Conservation (phyloP, 2,329 filamentous ascomycete genomes). For the Atkinsonella texensis region DNA sequence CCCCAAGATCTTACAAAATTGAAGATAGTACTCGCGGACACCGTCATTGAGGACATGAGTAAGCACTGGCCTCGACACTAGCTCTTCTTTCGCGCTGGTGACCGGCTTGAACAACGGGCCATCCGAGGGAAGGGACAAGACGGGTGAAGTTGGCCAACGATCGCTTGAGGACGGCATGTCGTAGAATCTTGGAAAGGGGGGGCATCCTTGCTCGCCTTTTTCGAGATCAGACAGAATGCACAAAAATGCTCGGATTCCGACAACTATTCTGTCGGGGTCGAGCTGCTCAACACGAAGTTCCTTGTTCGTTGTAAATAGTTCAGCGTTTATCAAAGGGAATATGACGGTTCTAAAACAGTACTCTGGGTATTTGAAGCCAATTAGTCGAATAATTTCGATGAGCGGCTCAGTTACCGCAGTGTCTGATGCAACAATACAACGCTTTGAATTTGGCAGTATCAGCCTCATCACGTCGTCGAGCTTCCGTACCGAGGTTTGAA, state of each 20-base stretch:
- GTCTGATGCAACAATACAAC: conserved; percentile 72
- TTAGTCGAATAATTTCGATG: conserved; percentile 86
- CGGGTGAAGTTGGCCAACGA: conserved; percentile 37
- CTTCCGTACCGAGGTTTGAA: conserved; percentile 58
- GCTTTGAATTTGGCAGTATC: conserved; percentile 69
- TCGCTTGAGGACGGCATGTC: conserved; percentile 28
- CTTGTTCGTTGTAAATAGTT: conserved; percentile 64
- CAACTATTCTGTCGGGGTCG: conserved; percentile 93
- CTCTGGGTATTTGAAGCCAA: conserved; percentile 88
- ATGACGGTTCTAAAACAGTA: conserved; percentile 86
- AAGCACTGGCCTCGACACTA: conserved; percentile 53
- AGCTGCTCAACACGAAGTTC: conserved; percentile 83
- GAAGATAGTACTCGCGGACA: conserved; percentile 72
- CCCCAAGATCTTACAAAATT: conserved; percentile 89
- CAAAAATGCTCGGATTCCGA: conserved; percentile 88
- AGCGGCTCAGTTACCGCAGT: conserved; percentile 75
- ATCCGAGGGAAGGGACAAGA: conserved; percentile 26
- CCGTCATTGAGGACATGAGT: conserved; percentile 57
- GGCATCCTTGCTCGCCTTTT: conserved; percentile 62
- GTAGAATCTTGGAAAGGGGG: conserved; percentile 72
- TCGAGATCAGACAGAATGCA: conserved; percentile 90
- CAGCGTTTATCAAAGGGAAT: conserved; percentile 90
- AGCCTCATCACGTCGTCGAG: conserved; percentile 82
- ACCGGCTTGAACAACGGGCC: conserved; percentile 14
- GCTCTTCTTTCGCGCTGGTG: conserved; percentile 40